These are phyloP conservation scores for Penicillium odoratum DNA, from an alignment of 495 filamentous ascomycete genomes.

Conservation along the genomic window DNA sequence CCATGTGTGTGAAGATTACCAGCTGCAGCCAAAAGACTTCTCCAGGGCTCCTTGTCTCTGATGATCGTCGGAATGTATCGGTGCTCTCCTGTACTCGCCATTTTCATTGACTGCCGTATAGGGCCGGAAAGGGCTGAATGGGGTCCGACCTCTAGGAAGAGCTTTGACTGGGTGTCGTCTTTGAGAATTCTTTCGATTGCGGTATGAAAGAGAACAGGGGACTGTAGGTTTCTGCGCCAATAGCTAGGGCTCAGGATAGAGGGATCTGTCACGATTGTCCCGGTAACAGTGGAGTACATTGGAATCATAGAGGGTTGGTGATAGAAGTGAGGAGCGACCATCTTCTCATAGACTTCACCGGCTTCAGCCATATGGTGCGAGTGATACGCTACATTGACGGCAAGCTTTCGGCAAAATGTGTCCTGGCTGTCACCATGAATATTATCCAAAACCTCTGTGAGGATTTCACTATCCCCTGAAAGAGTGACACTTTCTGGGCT, in stretches of 20 bases:
- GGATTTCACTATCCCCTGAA: conserved; percentile 31
- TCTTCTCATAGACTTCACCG: background rate
- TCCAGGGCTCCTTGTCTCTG: conserved; percentile 18
- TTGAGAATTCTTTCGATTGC: background rate
- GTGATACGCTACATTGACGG: background rate
- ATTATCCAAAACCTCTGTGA: background rate
- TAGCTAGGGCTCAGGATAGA: conserved; percentile 34
- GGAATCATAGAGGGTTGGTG: conserved; percentile 7
- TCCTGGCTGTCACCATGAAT: background rate
- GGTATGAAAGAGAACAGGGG: conserved; percentile 25
- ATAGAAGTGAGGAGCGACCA: conserved; percentile 4
- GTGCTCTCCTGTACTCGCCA: conserved; percentile 4
- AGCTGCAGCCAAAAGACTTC: conserved; percentile 23
- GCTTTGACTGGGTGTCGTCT: background rate
- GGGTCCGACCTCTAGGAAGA: conserved; percentile 63
- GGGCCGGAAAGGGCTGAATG: conserved; percentile 61
- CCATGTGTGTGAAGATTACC: conserved; percentile 31
- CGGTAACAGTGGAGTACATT: conserved; percentile 31
- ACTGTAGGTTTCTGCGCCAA: conserved; percentile 36
- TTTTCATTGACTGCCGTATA: conserved; percentile 43
- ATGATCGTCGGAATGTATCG: conserved; percentile 36
- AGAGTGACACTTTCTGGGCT: conserved; percentile 39
- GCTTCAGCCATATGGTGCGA: conserved; percentile 5
- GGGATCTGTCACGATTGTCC: conserved; percentile 15
- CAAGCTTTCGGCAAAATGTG: background rate